Evolutionary conservation across 2,329 filamentous ascomycete species (phyloP).

Genomic region (Conoideocrella luteorostrata): DNA sequence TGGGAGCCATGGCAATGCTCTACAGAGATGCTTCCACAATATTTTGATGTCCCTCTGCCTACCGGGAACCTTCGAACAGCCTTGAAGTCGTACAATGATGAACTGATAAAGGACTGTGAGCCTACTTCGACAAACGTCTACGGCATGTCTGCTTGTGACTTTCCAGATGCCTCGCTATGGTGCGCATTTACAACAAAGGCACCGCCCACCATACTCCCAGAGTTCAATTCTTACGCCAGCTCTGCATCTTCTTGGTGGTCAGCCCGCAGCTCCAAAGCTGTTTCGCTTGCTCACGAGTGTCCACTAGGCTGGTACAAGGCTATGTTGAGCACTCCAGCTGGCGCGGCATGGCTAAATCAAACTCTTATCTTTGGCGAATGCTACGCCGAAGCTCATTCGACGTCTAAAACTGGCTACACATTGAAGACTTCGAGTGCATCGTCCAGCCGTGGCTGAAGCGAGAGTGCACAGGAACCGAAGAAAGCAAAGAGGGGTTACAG

Average conservation of each 20-base stretch:
- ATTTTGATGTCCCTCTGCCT: neutral
- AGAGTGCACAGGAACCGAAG: too few species aligned
- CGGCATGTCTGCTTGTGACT: neutral
- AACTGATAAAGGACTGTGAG: neutral
- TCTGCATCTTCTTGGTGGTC: neutral
- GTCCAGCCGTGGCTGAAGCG: too few species aligned
- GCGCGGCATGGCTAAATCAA: too few species aligned
- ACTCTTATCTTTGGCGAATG: too few species aligned
- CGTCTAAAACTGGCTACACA: too few species aligned
- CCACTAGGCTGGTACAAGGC: neutral
- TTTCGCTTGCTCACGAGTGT: neutral
- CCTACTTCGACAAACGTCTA: neutral
- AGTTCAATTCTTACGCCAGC: neutral
- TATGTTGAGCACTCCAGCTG: neutral
- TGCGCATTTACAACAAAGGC: neutral
- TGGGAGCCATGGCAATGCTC: constrained; percentile 1
- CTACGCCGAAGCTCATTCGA: too few species aligned
- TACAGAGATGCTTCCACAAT: neutral
- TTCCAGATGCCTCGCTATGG: neutral
- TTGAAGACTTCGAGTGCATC: too few species aligned
- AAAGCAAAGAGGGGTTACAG: too few species aligned
- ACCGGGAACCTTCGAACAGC: neutral
- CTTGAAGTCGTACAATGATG: neutral
- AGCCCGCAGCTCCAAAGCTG: neutral
- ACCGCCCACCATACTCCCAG: neutral